phyloP scores from a whole-genome alignment of 371 early-diverging fungal species.

The Basidiobolus meristosporus region DNA sequence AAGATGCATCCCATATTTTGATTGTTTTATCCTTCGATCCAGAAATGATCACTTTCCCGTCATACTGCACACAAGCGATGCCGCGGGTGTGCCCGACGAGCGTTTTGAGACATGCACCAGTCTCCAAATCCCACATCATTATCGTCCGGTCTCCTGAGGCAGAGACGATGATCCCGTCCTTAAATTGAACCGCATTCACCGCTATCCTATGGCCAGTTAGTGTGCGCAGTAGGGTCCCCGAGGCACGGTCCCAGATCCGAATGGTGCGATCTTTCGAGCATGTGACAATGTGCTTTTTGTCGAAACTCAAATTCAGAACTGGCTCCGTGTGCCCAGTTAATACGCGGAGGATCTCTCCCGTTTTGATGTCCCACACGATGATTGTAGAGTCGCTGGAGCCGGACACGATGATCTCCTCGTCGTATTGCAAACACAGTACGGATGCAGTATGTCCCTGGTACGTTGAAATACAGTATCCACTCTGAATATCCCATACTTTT shows the following conservation, averaged over 20 bases:
- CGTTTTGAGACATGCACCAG: slow-evolving; percentile 27
- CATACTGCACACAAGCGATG: slow-evolving; percentile 68
- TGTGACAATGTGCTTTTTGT: slow-evolving; percentile 39
- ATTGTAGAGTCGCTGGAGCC: slow-evolving; percentile 68
- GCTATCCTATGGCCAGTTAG: slow-evolving; percentile 38
- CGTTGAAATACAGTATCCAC: slow-evolving; percentile 27
- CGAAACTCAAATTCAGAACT: slow-evolving; percentile 48
- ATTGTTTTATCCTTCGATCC: slow-evolving; percentile 71
- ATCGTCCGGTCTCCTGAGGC: slow-evolving; percentile 62
- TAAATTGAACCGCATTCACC: slow-evolving; percentile 56
- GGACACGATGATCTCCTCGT: slow-evolving; percentile 49
- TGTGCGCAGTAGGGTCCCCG: slow-evolving; percentile 18
- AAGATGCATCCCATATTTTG: slow-evolving; percentile 59
- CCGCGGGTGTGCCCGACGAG: slow-evolving; percentile 39
- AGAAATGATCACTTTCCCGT: slow-evolving; percentile 47
- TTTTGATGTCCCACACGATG: slow-evolving; percentile 57
- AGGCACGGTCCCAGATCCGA: slow-evolving; percentile 49
- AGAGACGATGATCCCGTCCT: slow-evolving; percentile 33
- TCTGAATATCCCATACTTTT: slow-evolving; percentile 62
- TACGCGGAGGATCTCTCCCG: slow-evolving; percentile 31
- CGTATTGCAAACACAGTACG: slow-evolving; percentile 67
- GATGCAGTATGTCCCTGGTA: slow-evolving; percentile 58
- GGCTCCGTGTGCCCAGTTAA: slow-evolving; percentile 38
- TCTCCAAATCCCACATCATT: slow-evolving; percentile 39
- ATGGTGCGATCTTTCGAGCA: slow-evolving; percentile 80